These are phyloP conservation scores for Piloderma croceum DNA, from an alignment of 768 basidiomycete species.

Conservation along the genomic window DNA sequence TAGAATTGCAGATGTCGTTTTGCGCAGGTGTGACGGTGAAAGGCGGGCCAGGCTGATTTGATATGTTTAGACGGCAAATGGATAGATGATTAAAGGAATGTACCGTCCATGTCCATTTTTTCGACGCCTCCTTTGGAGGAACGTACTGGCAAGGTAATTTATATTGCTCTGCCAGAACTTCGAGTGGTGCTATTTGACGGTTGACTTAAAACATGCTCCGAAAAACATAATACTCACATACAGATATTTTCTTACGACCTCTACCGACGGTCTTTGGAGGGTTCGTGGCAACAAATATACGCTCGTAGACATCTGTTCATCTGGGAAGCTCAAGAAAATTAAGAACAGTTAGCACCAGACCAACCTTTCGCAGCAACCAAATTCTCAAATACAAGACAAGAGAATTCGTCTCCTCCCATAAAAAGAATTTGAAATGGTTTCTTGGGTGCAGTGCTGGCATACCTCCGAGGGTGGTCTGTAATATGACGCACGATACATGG, in stretches of 20 bases:
- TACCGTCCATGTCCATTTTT: constrained; percentile 46
- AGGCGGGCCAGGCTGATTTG: constrained; percentile 40
- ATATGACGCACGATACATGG: no score
- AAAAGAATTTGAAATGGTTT: constrained; percentile 72
- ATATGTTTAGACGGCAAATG: constrained; percentile 13
- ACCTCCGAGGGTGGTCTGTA: no score
- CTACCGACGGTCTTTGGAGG: constrained; percentile 62
- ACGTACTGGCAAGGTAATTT: constrained; percentile 54
- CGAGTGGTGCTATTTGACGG: constrained; percentile 62
- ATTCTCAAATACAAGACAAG: constrained; percentile 63
- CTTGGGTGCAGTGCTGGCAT: neutral
- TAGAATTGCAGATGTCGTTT: constrained; percentile 11
- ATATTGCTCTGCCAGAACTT: constrained; percentile 47
- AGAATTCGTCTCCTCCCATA: constrained; percentile 87
- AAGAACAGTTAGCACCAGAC: constrained; percentile 11
- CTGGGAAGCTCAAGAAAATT: constrained; percentile 10
- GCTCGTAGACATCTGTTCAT: constrained; percentile 68
- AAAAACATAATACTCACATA: constrained; percentile 40
- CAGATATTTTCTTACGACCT: constrained; percentile 48
- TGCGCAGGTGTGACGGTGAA: neutral
- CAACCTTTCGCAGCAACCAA: constrained; percentile 60
- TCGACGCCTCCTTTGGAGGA: constrained; percentile 49
- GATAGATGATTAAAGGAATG: neutral
- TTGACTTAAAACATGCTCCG: neutral
- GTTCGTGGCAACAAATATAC: constrained; percentile 63